Base-by-base conservation (phyloP, 2,329 filamentous ascomycete genomes). In the Sarocladiaceae sp. region DNA sequence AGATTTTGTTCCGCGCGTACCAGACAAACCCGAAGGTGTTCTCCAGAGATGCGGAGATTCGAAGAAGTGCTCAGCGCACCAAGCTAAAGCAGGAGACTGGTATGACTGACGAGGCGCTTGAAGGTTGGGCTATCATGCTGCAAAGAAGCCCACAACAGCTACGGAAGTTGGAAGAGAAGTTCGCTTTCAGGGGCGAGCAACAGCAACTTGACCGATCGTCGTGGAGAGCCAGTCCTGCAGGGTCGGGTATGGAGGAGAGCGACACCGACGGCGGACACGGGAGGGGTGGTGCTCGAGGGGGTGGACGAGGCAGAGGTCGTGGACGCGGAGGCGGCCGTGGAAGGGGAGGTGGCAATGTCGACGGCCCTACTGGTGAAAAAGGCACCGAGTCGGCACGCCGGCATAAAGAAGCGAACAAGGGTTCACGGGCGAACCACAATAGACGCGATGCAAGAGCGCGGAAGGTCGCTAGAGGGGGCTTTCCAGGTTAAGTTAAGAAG, bases 41-140 rank as follows among this genome's bases (percentile, higher is more conserved):
- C 55, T 76, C 71, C 4, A 77, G 90, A 15, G 85, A 90, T 48
- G 74, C 81, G 1, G 73, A 75, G 4, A 88, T 85, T 0, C 74
- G 88, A 44, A 73, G 85, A 49, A 73, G 83, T 0, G 72, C 74
- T 18, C 67, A 74, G 2, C 74, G 93, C 31, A 64, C 62, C 6
- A 76, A 75, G 26, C 60, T 98, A 40, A 85, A 82, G 53, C 74
- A 76, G 18, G 82, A 89, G 48, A 95, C 88, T 1, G 83, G 83
- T 3, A 88, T 96, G 88, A 89, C 88, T 0, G 90, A 97, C 54
- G 91, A 97, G 63, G 82, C 85, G 3, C 84, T 98, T 26, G 93
- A 97, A 63, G 93, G 93, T 4, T 98, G 91, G 90, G 88, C 78
- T 0, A 68, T 95, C 40, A 95, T 97, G 87, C 65, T 96, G 6